phyloP scores from a whole-genome alignment of 495 filamentous ascomycete genomes.

The Filosporella fistucella region DNA sequence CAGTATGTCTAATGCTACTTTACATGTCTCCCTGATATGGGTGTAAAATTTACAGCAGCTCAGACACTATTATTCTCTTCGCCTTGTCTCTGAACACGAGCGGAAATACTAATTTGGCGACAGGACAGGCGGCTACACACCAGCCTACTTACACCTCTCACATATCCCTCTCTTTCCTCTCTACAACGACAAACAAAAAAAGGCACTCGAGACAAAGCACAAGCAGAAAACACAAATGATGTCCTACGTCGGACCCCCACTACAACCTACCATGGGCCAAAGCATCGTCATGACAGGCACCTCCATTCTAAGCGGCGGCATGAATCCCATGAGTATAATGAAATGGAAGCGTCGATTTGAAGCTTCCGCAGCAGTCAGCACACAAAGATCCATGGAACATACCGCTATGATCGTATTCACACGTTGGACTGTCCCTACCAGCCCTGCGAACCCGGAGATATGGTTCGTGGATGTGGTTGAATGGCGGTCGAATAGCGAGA shows the following conservation, averaged over 20 bases:
- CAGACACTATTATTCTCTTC: too few relatives aligned
- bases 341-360: not conserved
- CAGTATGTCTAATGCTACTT: too few relatives aligned
- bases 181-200: not conserved
- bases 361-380: not conserved
- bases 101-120: too few relatives aligned
- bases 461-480: not conserved
- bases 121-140: not conserved
- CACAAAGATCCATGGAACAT: not conserved
- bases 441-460: not conserved
- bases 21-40: too few relatives aligned
- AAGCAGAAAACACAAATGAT: not conserved
- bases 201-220: not conserved
- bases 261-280: not conserved
- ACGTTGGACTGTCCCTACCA: not conserved
- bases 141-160: not conserved
- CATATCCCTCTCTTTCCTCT: slow-evolving; percentile 2
- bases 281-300: not conserved
- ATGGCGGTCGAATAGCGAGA: too few relatives aligned
- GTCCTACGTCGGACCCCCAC: not conserved
- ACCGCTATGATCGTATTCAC: not conserved
- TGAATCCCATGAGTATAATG: not conserved
- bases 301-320: not conserved
- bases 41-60: too few relatives aligned
- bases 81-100: too few relatives aligned